Evolutionary conservation across 139 green algal genomes (phyloP).

Genomic region (Chlamydomonas sp.): DNA sequence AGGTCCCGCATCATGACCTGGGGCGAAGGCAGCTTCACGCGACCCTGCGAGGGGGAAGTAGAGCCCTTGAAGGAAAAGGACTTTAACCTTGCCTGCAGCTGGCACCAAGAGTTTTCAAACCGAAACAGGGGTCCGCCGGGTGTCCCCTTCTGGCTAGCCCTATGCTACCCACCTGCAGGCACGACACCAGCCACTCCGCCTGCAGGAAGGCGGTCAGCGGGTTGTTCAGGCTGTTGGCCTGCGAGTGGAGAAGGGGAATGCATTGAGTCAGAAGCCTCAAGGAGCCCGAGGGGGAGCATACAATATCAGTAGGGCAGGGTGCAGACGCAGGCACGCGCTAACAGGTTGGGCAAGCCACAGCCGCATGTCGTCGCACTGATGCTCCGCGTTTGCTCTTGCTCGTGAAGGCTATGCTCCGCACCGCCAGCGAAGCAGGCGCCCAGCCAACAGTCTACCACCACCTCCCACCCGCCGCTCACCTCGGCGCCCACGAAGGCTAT

Average conservation of each 20-base stretch:
- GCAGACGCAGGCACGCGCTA: no score
- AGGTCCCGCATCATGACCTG: constrained; percentile 17
- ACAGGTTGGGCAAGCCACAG: no score
- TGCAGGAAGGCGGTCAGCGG: constrained; percentile 34
- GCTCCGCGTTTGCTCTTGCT: neutral
- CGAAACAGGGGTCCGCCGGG: neutral
- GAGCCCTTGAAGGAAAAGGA: neutral
- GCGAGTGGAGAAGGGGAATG: neutral
- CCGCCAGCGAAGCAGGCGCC: neutral
- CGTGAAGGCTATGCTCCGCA: neutral
- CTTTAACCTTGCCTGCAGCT: neutral
- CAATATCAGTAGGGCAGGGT: no score
- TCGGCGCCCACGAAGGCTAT: constrained; percentile 54
- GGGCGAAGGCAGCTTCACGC: constrained; percentile 7
- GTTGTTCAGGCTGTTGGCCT: constrained; percentile 29
- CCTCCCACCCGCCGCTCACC: neutral
- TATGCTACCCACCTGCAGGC: neutral
- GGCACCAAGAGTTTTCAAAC: neutral
- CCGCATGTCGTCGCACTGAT: no score
- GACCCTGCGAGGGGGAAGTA: neutral
- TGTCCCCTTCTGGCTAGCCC: neutral
- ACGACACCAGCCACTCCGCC: constrained; percentile 13
- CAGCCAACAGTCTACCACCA: neutral
- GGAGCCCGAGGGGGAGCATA: no score
- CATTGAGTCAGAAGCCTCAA: no score